A percentile compares a stretch with the other conserved stretches of the same genome.
phyloP scores from a whole-genome alignment of 805 yeast genomes.

The Tetrapisispora fleetii region DNA sequence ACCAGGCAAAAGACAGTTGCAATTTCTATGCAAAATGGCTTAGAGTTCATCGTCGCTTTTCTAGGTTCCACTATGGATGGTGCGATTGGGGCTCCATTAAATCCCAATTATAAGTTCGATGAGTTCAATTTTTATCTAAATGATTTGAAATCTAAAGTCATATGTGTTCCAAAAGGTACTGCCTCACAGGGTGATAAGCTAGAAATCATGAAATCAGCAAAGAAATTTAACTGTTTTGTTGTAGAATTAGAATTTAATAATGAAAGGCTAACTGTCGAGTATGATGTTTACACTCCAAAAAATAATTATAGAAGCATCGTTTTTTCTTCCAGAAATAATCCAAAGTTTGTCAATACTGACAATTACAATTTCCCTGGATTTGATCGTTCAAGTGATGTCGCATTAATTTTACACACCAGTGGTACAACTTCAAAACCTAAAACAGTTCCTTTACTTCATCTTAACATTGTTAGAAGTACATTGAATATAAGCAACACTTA shows the following conservation, averaged over 20 bases:
- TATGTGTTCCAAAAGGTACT: slow-evolving; percentile 48
- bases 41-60: slow-evolving; percentile 49
- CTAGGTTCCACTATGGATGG: slow-evolving; percentile 48
- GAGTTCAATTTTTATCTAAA: slow-evolving; percentile 59
- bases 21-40: slow-evolving; percentile 49
- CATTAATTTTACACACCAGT: slow-evolving; percentile 59
- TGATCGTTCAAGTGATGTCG: slow-evolving; percentile 43
- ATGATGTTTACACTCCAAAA: slow-evolving; percentile 24
- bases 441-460: slow-evolving; percentile 62
- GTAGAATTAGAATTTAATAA: slow-evolving; percentile 43
- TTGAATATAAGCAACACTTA: slow-evolving; percentile 51
- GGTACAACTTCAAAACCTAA: slow-evolving; percentile 74
- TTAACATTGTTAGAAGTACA: slow-evolving; percentile 51
- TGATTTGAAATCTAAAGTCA: slow-evolving; percentile 48
- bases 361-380: slow-evolving; percentile 31
- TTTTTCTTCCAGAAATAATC: slow-evolving; percentile 21
- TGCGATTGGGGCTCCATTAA: slow-evolving; percentile 59
- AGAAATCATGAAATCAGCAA: slow-evolving; percentile 44
- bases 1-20: slow-evolving; percentile 41
- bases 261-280: slow-evolving; percentile 35
- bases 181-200: slow-evolving; percentile 21
- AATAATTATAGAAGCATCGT: slow-evolving; percentile 19
- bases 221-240: slow-evolving; percentile 36
- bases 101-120: slow-evolving; percentile 47
- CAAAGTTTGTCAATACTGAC: slow-evolving; percentile 26